Evolutionary conservation across 1,139 yeast genomes (phyloP).

Genomic region (Lipomyces yarrowii): DNA sequence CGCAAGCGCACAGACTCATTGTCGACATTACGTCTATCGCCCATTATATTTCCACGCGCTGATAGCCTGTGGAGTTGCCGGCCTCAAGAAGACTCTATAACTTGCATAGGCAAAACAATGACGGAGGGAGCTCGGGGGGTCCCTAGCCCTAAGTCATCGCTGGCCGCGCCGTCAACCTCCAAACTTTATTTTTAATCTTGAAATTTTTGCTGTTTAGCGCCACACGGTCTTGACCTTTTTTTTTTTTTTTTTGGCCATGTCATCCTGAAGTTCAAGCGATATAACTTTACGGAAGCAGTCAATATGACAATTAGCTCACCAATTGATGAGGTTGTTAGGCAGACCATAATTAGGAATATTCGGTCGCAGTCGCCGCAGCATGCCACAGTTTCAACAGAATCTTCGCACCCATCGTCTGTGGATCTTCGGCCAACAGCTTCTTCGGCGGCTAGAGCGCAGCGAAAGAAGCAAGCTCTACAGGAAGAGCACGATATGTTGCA

Average conservation of each 20-base stretch:
- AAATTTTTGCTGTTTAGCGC: not conserved
- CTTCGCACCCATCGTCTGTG: not conserved
- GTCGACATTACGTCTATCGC: not conserved
- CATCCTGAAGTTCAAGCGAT: not conserved
- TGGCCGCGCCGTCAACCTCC: too few species aligned
- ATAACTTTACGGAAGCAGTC: not conserved
- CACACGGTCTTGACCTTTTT: not conserved
- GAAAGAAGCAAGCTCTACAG: slow-evolving; percentile 14
- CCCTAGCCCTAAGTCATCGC: not conserved
- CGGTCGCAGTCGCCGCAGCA: slow-evolving; percentile 3
- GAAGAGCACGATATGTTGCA: slow-evolving; percentile 10
- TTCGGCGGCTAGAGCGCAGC: slow-evolving; percentile 5
- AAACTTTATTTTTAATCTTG: not conserved
- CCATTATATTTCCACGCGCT: not conserved
- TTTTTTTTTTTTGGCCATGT: not conserved
- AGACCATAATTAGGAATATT: not conserved
- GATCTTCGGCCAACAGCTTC: not conserved
- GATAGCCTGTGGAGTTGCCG: not conserved
- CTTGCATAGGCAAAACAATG: not conserved
- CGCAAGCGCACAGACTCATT: not conserved
- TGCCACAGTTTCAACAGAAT: not conserved
- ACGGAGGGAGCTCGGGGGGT: not conserved
- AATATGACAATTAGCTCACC: not conserved
- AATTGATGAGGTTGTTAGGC: slow-evolving; percentile 1
- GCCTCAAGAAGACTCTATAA: not conserved